Conservation (phyloP, 768 basidiomycete species). For the Mycena polygramma region DNA sequence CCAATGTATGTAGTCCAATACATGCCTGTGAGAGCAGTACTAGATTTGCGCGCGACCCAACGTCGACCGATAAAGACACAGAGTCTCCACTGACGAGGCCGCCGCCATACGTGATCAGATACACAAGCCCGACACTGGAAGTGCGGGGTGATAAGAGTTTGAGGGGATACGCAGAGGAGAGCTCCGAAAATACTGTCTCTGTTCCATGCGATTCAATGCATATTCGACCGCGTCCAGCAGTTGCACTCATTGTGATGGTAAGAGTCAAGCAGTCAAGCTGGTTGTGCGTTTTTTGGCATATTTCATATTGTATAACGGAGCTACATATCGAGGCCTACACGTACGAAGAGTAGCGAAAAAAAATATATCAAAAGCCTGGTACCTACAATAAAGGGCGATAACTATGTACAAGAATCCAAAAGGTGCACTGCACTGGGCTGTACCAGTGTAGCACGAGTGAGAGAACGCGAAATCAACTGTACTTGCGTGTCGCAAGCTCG, state of each 20-base stretch:
- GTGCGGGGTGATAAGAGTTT: slow-evolving; percentile 86
- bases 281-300: slow-evolving; percentile 31
- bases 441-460: slow-evolving; percentile 9
- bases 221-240: slow-evolving; percentile 71
- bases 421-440: slow-evolving; percentile 11
- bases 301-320: slow-evolving; percentile 38
- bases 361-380: slow-evolving; percentile 13
- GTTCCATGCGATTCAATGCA: slow-evolving; percentile 64
- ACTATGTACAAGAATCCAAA: slow-evolving; percentile 38
- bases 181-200: slow-evolving; percentile 75
- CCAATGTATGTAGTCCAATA: neutral
- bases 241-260: slow-evolving; percentile 41
- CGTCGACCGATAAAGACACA: slow-evolving; percentile 71
- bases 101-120: slow-evolving; percentile 90
- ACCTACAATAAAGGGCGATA: slow-evolving; percentile 30
- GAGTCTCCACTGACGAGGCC: slow-evolving; percentile 91
- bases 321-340: slow-evolving; percentile 51
- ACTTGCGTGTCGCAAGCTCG: slow-evolving; percentile 87
- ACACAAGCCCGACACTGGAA: slow-evolving; percentile 67
- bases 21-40: slow-evolving; percentile 85
- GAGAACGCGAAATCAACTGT: slow-evolving; percentile 56
- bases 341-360: slow-evolving; percentile 34
- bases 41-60: slow-evolving; percentile 69
- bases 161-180: slow-evolving; percentile 87
- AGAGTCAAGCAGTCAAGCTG: neutral